Percentiles rank a stretch among this genome's conserved stretches.
These are phyloP conservation scores for Plantago coronopus DNA, from an alignment of 305 asterid genomes.

Conservation along the genomic window DNA sequence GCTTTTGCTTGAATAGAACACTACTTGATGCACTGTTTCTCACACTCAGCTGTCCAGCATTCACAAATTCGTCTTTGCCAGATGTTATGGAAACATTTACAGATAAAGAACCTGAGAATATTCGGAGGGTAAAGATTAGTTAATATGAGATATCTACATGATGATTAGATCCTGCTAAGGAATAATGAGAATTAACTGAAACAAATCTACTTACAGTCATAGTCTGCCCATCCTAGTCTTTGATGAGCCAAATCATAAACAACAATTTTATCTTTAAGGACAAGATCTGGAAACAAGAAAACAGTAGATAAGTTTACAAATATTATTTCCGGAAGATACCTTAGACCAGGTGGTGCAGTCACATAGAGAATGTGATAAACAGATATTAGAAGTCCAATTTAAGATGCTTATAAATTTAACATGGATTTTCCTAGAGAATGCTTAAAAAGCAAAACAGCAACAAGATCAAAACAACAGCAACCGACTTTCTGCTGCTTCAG, in stretches of 20 bases:
- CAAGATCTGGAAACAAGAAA: conserved; percentile 51
- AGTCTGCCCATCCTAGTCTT: conserved; percentile 63
- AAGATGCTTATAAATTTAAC: too few species aligned
- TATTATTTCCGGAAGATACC: not conserved
- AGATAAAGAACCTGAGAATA: conserved; percentile 60
- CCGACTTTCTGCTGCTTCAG: too few species aligned
- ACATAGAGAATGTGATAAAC: not conserved
- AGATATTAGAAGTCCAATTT: too few species aligned
- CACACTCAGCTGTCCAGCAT: conserved; percentile 69
- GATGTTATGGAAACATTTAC: conserved; percentile 86
- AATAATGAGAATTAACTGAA: not conserved
- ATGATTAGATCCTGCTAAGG: not conserved
- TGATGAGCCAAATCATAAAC: conserved; percentile 59
- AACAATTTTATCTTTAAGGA: conserved; percentile 60
- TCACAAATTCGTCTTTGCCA: conserved; percentile 69
- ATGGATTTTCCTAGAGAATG: too few species aligned
- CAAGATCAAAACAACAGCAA: too few species aligned
- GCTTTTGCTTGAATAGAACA: conserved; percentile 22
- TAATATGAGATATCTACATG: not conserved
- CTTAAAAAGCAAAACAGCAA: too few species aligned
- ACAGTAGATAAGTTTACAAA: not conserved
- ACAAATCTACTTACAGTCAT: conserved; percentile 11
- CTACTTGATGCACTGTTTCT: conserved; percentile 48
- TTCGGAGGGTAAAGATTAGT: not conserved
- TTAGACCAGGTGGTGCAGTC: not conserved